Conservation (phyloP, 2,329 filamentous ascomycete species). For the Beauveria caledonica region DNA sequence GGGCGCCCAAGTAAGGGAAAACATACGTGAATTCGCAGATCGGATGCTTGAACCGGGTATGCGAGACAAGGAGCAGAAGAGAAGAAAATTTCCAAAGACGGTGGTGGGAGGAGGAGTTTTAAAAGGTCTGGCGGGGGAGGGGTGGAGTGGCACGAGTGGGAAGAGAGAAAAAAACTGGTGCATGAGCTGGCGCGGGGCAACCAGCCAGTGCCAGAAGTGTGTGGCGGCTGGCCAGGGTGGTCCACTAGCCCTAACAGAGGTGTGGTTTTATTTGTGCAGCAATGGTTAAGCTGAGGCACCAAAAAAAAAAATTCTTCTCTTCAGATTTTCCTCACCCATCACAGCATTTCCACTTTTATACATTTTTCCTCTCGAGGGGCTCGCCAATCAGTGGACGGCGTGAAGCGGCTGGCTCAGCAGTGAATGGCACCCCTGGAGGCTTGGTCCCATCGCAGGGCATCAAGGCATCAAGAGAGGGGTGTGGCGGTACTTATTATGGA, state of each 20-base stretch:
- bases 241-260: constrained; percentile 10
- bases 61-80: constrained; percentile 34
- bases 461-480: not conserved
- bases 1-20: constrained; percentile 5
- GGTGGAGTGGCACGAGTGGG: constrained; percentile 18
- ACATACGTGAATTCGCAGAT: constrained; percentile 33
- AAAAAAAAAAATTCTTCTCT: constrained; percentile 3
- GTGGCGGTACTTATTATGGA: not conserved
- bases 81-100: constrained; percentile 27
- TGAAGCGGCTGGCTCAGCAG: not conserved
- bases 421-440: not conserved
- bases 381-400: not conserved
- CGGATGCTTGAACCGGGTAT: constrained; percentile 38
- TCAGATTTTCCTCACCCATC: not conserved
- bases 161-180: constrained; percentile 16
- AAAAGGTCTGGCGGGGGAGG: constrained; percentile 25
- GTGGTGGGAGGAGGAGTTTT: constrained; percentile 32
- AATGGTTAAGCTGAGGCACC: not conserved
- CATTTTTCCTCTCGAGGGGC: not conserved
- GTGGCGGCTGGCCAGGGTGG: not conserved
- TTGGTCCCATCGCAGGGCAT: constrained; percentile 7
- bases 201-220: not conserved
- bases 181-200: constrained; percentile 28
- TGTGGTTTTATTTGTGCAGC: not conserved
- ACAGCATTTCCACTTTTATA: not conserved